A percentile compares a stretch with the other conserved stretches of the same genome.
Evolutionary conservation across 257 asterid species (phyloP).

Genomic region (Ilex aquifolium): DNA sequence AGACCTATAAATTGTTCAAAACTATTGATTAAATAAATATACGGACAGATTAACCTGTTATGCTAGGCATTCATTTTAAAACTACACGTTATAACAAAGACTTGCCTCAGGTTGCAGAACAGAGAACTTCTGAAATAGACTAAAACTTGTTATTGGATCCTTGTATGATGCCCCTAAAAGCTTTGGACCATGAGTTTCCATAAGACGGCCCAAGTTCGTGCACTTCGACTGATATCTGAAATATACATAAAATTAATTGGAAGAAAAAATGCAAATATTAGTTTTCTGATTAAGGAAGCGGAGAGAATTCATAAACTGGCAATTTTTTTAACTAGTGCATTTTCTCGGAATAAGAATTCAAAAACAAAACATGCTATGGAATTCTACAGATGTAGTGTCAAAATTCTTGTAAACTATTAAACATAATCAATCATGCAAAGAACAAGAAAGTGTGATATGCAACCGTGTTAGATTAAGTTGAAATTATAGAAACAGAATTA

Average conservation of each 20-base stretch:
- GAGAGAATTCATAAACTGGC: no score
- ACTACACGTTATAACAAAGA: neutral
- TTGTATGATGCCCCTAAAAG: conserved; percentile 54
- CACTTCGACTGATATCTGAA: conserved; percentile 46
- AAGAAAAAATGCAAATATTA: conserved; percentile 2
- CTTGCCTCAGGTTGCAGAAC: conserved; percentile 79
- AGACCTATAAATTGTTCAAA: conserved; percentile 37
- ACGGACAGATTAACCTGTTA: neutral
- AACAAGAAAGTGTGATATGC: no score
- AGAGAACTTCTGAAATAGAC: conserved; percentile 62
- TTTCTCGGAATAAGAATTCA: no score
- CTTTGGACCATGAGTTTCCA: conserved; percentile 78
- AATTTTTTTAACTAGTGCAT: no score
- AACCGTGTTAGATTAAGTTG: no score
- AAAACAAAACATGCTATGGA: no score
- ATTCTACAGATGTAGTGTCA: no score
- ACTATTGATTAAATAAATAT: neutral
- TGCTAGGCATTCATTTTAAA: no score
- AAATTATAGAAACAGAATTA: no score
- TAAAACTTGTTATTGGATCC: conserved; percentile 76
- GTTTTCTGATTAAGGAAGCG: neutral
- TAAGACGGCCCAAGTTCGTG: conserved; percentile 79
- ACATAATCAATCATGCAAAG: no score
- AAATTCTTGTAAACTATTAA: no score
- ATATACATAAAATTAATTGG: conserved; percentile 4